Evolutionary conservation across 306 rosid species (phyloP).

Genomic region (Neltuma alba): DNA sequence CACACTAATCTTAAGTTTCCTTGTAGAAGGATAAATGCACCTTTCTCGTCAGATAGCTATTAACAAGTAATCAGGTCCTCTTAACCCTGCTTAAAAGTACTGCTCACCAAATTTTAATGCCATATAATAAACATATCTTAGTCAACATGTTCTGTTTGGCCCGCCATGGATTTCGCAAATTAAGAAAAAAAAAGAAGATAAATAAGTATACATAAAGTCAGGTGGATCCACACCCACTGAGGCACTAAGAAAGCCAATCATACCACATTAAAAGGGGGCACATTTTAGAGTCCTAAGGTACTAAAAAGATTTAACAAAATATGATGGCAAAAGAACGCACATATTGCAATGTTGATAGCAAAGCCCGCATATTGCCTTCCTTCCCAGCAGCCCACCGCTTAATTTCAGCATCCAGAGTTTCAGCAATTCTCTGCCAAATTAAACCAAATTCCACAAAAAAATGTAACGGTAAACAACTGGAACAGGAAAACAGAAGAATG

Average conservation of each 20-base stretch:
- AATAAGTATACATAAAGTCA: background rate
- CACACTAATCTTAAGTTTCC: background rate
- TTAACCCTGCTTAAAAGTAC: background rate
- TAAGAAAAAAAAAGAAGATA: slow-evolving; percentile 3
- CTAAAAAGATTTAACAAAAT: slow-evolving; percentile 17
- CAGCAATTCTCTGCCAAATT: slow-evolving; percentile 73
- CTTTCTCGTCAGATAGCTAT: slow-evolving; percentile 15
- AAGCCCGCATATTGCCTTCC: slow-evolving; percentile 92
- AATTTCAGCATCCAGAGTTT: slow-evolving; percentile 58
- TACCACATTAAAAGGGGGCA: background rate
- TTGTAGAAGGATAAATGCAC: slow-evolving; percentile 15
- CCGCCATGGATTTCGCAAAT: background rate
- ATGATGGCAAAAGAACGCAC: slow-evolving; percentile 45
- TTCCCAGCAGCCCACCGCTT: slow-evolving; percentile 90
- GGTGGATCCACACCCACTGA: background rate
- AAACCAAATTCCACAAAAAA: slow-evolving; percentile 30
- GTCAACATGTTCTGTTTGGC: background rate
- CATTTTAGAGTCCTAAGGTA: slow-evolving; percentile 26
- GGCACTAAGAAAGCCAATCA: slow-evolving; percentile 28
- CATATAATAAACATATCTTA: background rate
- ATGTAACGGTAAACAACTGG: slow-evolving; percentile 1
- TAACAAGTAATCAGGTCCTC: background rate
- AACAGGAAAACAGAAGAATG: background rate
- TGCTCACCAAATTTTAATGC: background rate
- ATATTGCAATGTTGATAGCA: slow-evolving; percentile 69